Percentiles rank a stretch among this genome's conserved stretches.
Conservation (phyloP, 805 yeast genomes). For the Saturnispora silvae region DNA sequence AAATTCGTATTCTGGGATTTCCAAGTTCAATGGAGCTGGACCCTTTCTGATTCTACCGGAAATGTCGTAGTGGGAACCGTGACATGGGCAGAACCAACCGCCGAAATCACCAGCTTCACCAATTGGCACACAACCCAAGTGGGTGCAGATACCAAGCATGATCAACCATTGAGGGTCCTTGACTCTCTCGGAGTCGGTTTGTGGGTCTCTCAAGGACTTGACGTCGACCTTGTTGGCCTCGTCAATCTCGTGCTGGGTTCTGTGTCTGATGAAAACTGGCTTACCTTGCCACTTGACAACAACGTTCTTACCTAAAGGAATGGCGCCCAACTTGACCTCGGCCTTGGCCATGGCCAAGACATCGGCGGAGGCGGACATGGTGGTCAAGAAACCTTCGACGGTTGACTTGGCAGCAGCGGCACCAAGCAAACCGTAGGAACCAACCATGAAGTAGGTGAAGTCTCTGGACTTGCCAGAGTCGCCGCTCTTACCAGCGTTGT, state of each 20-base stretch:
- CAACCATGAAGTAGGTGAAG: slow-evolving; percentile 94
- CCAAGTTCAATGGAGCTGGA: slow-evolving; percentile 98
- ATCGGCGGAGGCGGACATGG: slow-evolving; percentile 98
- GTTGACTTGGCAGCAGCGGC: slow-evolving; percentile 96
- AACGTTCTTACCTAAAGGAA: slow-evolving; percentile 96
- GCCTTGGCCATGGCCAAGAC: slow-evolving; percentile 99
- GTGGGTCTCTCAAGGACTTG: slow-evolving; percentile 81
- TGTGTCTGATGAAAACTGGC: slow-evolving; percentile 98
- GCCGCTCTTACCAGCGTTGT: slow-evolving; percentile 54
- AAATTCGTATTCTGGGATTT: slow-evolving; percentile 86
- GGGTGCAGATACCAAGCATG: slow-evolving; percentile 99
- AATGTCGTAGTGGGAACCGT: slow-evolving; percentile 99
- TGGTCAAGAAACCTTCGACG: slow-evolving; percentile 80
- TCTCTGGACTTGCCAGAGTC: slow-evolving; percentile 66
- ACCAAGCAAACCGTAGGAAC: slow-evolving; percentile 80
- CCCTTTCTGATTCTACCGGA: slow-evolving; percentile 99
- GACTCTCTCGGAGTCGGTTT: slow-evolving; percentile 86
- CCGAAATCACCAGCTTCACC: slow-evolving; percentile 99
- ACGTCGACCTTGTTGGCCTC: slow-evolving; percentile 87
- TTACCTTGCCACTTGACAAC: slow-evolving; percentile 99
- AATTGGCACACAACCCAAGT: slow-evolving; percentile 99
- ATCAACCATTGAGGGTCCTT: slow-evolving; percentile 96
- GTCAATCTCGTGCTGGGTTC: slow-evolving; percentile 84
- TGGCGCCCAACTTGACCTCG: slow-evolving; percentile 85
- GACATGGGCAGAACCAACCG: slow-evolving; percentile 99